Percentiles rank a stretch among this genome's conserved stretches.
phyloP scores from a whole-genome alignment of 805 yeast species.

The Hanseniaspora hatyaiensis region DNA sequence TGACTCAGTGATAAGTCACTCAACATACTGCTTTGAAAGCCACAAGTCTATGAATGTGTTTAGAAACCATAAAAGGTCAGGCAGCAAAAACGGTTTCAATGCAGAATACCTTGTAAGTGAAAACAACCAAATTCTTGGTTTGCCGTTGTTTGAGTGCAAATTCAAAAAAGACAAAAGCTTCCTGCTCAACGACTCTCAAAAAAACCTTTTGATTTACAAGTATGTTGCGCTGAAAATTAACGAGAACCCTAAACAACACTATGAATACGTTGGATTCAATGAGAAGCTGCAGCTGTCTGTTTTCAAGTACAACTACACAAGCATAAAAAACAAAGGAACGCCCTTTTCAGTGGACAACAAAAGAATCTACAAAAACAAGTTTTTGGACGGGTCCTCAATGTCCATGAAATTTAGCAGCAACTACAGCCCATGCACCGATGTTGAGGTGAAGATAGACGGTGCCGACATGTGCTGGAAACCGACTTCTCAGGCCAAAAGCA shows the following conservation, averaged over 20 bases:
- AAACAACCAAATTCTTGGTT: neutral
- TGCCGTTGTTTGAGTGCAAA: slow-evolving; percentile 9
- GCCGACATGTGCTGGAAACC: neutral
- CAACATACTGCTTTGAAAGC: slow-evolving; percentile 9
- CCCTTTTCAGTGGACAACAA: neutral
- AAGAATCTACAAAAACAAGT: neutral
- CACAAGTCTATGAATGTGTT: neutral
- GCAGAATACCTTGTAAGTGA: neutral
- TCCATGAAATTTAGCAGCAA: neutral
- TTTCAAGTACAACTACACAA: neutral
- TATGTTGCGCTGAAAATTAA: slow-evolving; percentile 1
- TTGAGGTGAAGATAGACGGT: neutral
- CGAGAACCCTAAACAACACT: neutral
- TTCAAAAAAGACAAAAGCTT: slow-evolving; percentile 11
- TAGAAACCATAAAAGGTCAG: neutral
- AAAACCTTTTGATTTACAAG: neutral
- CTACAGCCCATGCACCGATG: neutral
- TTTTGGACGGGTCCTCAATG: neutral
- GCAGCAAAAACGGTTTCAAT: neutral
- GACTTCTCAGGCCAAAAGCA: neutral
- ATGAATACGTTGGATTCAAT: neutral
- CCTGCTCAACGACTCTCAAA: slow-evolving; percentile 5
- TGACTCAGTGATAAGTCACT: slow-evolving; percentile 3
- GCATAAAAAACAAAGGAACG: neutral
- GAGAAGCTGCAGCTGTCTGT: neutral